These are phyloP conservation scores for Niveomyces coronatus DNA, from an alignment of 2,329 filamentous ascomycete genomes.

Conservation along the genomic window DNA sequence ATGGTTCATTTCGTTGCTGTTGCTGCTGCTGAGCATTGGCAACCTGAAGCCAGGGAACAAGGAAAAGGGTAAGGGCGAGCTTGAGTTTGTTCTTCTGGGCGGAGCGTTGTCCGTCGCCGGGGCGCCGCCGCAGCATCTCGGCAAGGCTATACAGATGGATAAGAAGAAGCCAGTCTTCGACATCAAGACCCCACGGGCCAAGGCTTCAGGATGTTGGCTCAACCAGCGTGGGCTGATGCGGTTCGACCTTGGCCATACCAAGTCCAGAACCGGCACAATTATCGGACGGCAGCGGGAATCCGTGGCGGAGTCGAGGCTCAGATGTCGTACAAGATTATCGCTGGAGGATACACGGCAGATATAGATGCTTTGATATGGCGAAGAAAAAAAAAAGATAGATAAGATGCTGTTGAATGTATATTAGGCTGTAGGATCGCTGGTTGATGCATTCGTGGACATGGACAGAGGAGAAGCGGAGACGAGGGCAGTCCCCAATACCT, in stretches of 20 bases:
- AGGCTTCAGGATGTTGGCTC: neutral
- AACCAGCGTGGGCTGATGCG: slow-evolving; percentile 3
- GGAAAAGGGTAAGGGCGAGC: slow-evolving; percentile 46
- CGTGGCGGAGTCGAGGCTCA: too few species aligned
- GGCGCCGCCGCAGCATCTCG: slow-evolving; percentile 54
- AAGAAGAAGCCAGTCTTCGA: neutral
- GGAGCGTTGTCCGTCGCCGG: slow-evolving; percentile 43
- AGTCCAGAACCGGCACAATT: too few species aligned
- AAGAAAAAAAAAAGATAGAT: too few species aligned
- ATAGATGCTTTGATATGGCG: too few species aligned
- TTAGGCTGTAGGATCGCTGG: too few species aligned
- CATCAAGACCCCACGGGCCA: slow-evolving; percentile 4
- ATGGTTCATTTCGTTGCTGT: slow-evolving; percentile 8
- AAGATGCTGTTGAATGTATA: too few species aligned
- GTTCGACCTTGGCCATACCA: slow-evolving; percentile 6
- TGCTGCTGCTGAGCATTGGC: slow-evolving; percentile 54
- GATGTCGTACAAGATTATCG: too few species aligned
- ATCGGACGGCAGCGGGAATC: too few species aligned
- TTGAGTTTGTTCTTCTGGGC: slow-evolving; percentile 35
- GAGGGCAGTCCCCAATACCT: too few species aligned
- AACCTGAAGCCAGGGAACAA: slow-evolving; percentile 44
- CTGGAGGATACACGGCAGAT: too few species aligned
- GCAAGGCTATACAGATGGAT: slow-evolving; percentile 2
- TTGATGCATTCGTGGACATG: too few species aligned
- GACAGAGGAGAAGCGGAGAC: too few species aligned